phyloP scores from a whole-genome alignment of 495 filamentous ascomycete genomes.

The Aspergillus asperescens region DNA sequence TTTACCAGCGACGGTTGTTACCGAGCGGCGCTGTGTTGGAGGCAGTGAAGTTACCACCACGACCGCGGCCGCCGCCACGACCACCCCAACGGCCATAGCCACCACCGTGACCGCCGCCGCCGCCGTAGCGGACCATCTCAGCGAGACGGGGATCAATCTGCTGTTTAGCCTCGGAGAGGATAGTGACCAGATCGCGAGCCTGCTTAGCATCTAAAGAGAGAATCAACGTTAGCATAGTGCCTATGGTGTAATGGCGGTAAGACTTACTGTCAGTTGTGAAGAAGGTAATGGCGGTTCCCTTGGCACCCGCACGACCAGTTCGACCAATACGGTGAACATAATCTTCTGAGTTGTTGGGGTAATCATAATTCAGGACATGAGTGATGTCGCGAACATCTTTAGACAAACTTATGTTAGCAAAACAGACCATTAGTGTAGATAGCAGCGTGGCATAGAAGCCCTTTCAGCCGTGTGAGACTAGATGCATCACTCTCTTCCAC shows the following conservation, averaged over 20 bases:
- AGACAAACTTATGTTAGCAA: constrained; percentile 70
- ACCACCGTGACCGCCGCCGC: constrained; percentile 74
- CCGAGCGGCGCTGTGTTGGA: constrained; percentile 62
- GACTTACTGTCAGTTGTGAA: constrained; percentile 97
- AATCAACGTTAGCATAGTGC: constrained; percentile 25
- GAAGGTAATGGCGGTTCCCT: constrained; percentile 84
- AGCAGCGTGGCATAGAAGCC: constrained; percentile 50
- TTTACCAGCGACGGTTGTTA: constrained; percentile 57
- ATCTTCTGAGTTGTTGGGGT: constrained; percentile 99
- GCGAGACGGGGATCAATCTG: constrained; percentile 92
- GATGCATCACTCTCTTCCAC: constrained; percentile 66
- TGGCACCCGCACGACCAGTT: constrained; percentile 87
- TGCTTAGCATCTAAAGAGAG: constrained; percentile 88
- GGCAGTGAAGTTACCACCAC: constrained; percentile 50
- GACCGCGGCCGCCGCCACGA: constrained; percentile 54
- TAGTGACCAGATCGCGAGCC: constrained; percentile 89
- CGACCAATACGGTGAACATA: constrained; percentile 97
- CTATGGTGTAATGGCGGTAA: neutral
- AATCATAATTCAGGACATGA: constrained; percentile 99
- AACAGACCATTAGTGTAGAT: constrained; percentile 42
- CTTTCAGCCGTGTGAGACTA: constrained; percentile 58
- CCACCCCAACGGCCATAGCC: constrained; percentile 58
- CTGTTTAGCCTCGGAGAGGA: constrained; percentile 96
- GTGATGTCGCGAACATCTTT: constrained; percentile 99
- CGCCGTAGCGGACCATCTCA: constrained; percentile 92